Evolutionary conservation across 495 filamentous ascomycete genomes (phyloP).

Genomic region (Niebla homalea): DNA sequence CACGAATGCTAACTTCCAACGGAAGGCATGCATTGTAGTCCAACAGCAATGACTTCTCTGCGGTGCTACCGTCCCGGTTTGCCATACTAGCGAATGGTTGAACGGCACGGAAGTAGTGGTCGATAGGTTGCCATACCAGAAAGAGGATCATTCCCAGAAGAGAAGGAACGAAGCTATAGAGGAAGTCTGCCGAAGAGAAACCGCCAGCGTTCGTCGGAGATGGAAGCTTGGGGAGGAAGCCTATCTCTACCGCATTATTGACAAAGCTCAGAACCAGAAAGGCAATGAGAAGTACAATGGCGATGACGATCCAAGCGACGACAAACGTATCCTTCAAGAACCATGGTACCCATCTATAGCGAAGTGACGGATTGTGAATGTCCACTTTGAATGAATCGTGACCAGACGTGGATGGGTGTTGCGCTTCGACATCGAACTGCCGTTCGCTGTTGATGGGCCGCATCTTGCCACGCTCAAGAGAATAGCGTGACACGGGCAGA

Average conservation of each 20-base stretch:
- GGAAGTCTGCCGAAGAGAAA: slow-evolving; percentile 76
- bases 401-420: slow-evolving; percentile 14
- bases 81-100: slow-evolving; percentile 60
- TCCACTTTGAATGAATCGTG: slow-evolving; percentile 27
- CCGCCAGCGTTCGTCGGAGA: slow-evolving; percentile 46
- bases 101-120: slow-evolving; percentile 59
- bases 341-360: slow-evolving; percentile 65
- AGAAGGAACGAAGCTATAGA: slow-evolving; percentile 74
- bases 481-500: slow-evolving; percentile 40
- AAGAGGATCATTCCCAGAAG: slow-evolving; percentile 62
- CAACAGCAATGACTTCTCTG: slow-evolving; percentile 56
- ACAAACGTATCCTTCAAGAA: slow-evolving; percentile 53
- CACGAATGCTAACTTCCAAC: slow-evolving; percentile 45
- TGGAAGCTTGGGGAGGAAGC: slow-evolving; percentile 55
- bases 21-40: slow-evolving; percentile 59
- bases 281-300: slow-evolving; percentile 53
- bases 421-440: slow-evolving; percentile 32
- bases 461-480: slow-evolving; percentile 34
- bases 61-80: slow-evolving; percentile 42
- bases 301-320: slow-evolving; percentile 47
- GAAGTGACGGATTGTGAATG: slow-evolving; percentile 33
- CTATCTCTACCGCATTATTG: slow-evolving; percentile 46
- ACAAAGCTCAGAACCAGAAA: slow-evolving; percentile 69
- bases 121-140: slow-evolving; percentile 64
- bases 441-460: slow-evolving; percentile 16